Evolutionary conservation across 2,329 filamentous ascomycete species (phyloP).

Genomic region (Hypocreales sp.): DNA sequence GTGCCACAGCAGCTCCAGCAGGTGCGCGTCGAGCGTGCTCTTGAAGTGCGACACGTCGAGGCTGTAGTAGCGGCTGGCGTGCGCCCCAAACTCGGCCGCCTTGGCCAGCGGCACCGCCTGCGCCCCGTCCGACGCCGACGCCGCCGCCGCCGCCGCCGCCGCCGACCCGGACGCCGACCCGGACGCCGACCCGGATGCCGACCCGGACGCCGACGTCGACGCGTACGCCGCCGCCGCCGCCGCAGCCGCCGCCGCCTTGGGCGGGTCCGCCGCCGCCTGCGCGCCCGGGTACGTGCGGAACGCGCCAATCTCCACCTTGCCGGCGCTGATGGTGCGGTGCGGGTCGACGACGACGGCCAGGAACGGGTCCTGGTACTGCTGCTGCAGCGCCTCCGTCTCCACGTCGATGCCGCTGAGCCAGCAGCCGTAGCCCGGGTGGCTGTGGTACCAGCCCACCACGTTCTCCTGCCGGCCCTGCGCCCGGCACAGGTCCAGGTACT

Average conservation of each 20-base stretch:
- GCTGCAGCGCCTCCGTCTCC: conserved; percentile 70
- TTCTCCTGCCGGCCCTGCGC: conserved; percentile 74
- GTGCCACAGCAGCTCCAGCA: conserved; percentile 88
- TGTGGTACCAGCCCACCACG: conserved; percentile 95
- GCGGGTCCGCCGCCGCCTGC: conserved; percentile 56
- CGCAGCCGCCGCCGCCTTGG: conserved; percentile 11
- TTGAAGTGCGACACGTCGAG: conserved; percentile 92
- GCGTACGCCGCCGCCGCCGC: conserved; percentile 2
- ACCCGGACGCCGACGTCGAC: neutral
- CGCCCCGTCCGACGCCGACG: conserved; percentile 35
- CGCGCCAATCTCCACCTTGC: conserved; percentile 93
- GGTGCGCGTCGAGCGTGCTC: conserved; percentile 71
- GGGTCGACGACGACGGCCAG: conserved; percentile 93
- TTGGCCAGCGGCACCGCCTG: conserved; percentile 82
- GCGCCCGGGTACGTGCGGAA: conserved; percentile 79
- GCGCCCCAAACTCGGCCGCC: conserved; percentile 88
- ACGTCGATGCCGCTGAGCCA: conserved; percentile 97
- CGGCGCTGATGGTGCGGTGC: conserved; percentile 83
- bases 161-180: conserved; percentile 2
- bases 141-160: conserved; percentile 1
- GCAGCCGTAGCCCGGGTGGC: conserved; percentile 92
- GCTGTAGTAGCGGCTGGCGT: conserved; percentile 79
- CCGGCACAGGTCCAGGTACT: conserved; percentile 63
- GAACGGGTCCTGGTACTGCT: conserved; percentile 78
- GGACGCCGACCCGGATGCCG: too few species aligned